Evolutionary conservation across 2,329 filamentous ascomycete species (phyloP), one percentile per base, ranked within the genome.

Genomic region (Colletotrichum abscissum): DNA sequence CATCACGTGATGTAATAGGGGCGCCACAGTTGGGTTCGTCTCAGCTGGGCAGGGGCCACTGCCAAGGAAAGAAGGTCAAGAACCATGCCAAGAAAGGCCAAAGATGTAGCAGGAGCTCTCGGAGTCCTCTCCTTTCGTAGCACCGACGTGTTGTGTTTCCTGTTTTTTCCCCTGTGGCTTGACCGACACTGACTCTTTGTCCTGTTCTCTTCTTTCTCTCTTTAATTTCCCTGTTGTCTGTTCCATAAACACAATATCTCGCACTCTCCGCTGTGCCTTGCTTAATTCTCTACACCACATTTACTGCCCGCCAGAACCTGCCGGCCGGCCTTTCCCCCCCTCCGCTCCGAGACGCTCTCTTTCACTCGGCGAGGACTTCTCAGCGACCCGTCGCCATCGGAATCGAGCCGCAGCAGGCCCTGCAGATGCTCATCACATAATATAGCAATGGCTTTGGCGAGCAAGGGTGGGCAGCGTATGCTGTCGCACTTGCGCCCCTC

Each of bases 361-460:
- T 0, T 35, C 59, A 24, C 26, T 58, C 19, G 42, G 42, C 55
- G 30, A 46, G 28, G n/a, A 55, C 58, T 24, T n/a, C 35, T 42
- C n/a, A 56, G 14, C 54, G n/a, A 19, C n/a, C 14, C 52, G 26
- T 49, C 60, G 54, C 38, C 54, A 62, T 38, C 38, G 24, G 42
- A 14, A 66, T 42, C 67, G 49, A 73, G 67, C 71, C 60, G 70
- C 60, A 70, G 70, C 67, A 70, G 70, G 70, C 70, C 71, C 71
- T 73, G 71, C 71, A 65, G 52, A 73, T 73, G 71, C 71, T 65
- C 60, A 56, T 66, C 42, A 56, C 38, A 33, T 46, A 57, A 33
- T 49, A 38, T 49, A 26, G 54, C 62, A 33, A 73, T 73, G 71
- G 49, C 67, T 49, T 62, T 58, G 67, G 62, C 65, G 71, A 73